Conservation (phyloP, 331 rosid species). For the Pyrus hybrid region DNA sequence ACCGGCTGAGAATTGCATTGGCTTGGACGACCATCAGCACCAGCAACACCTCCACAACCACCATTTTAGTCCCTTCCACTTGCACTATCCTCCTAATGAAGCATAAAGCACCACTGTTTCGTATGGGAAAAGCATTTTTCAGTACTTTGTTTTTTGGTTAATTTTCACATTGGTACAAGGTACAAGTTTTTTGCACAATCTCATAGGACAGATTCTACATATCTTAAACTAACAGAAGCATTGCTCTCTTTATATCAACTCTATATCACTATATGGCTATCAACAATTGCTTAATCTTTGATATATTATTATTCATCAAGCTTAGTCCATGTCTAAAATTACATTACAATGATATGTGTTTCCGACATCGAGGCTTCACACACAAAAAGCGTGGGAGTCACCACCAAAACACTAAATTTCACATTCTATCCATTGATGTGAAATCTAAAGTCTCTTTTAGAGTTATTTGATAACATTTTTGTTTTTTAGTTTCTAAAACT, state of each 20-base stretch:
- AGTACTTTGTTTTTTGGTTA: background rate
- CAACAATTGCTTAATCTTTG: background rate
- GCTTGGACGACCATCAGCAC: constrained; percentile 33
- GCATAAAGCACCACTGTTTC: background rate
- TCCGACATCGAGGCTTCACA: background rate
- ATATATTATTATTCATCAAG: background rate
- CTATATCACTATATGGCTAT: background rate
- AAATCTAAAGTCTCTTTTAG: no score
- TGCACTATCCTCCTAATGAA: constrained; percentile 20
- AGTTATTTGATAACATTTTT: no score
- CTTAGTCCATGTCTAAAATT: background rate
- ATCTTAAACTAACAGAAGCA: background rate
- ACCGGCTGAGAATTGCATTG: constrained; percentile 24
- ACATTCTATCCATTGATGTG: no score
- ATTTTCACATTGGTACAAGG: background rate
- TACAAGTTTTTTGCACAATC: background rate
- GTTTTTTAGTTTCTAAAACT: no score
- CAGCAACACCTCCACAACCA: constrained; percentile 24
- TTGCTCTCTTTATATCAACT: background rate
- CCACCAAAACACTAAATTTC: background rate
- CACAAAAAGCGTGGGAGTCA: background rate
- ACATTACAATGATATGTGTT: background rate
- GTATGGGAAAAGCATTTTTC: background rate
- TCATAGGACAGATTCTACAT: background rate
- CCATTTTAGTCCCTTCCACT: constrained; percentile 14